Base-by-base conservation (phyloP, 805 yeast species). In the Saccharomycopsis sp. region DNA sequence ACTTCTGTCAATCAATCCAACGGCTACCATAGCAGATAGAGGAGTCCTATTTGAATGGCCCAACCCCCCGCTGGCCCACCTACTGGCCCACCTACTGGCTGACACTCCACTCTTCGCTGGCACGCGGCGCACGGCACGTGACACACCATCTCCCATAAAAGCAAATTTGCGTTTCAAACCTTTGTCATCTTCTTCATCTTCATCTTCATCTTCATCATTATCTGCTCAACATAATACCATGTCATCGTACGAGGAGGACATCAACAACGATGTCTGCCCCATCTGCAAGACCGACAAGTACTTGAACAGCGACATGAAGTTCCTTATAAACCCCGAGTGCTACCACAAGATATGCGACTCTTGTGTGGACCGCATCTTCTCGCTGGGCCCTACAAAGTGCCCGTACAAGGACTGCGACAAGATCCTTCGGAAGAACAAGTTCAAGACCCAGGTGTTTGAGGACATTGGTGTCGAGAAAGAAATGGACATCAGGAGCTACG, bases 331-430 rank as follows among this genome's bases (percentile, higher is more conserved):
- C 53, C 95, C 97, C 0, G 98, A 92, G 59, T 92, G 99, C 62
- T 92, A 92, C 57, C 99, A 92, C 58, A 89, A 86, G 67, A 89
- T 92, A 60, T 92, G 99, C 63, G 96, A 82, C 52, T 77, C 94
- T 1, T 92, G 98, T 63, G 97, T 89, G 32, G 97, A 92, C 60
- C 72, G 98, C 50, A 88, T 92, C 40, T 92, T 84, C 57, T 76
- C 95, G 5, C 64, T 82, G 38, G 99, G 99, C 3, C 98, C 98
- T 0, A 92, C 96, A 0, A 92, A 88, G 16, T 92, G 99, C 58
- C 98, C 98, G 1, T 89, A 88, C 58, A 82, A 87, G 3, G 77
- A 80, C 39, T 92, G 99, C 65, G 87, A 80, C 43, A 85, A 81
- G 65, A 84, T 80, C 8, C 65, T 92, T 48, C 68, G 98, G 51